These are phyloP conservation scores for Leccinum fuscescens DNA, from an alignment of 1,284 basidiomycete genomes.

Conservation along the genomic window DNA sequence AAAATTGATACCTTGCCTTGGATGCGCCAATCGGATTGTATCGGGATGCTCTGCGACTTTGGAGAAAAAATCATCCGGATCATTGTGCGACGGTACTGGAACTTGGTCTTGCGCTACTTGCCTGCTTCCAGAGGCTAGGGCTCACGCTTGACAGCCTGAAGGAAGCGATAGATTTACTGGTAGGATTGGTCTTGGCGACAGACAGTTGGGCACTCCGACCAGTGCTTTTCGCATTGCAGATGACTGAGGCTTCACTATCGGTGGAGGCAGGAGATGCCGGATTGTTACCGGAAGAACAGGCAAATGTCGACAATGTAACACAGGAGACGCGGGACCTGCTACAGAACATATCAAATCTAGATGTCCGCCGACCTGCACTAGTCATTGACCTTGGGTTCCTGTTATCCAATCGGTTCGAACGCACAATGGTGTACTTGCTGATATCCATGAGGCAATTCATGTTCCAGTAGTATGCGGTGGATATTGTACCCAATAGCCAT, in stretches of 20 bases:
- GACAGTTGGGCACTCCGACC: background rate
- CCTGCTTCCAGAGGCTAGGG: background rate
- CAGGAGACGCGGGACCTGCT: background rate
- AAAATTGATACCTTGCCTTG: background rate
- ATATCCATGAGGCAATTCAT: background rate
- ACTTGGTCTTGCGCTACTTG: background rate
- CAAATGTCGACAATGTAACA: background rate
- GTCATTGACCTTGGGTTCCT: background rate
- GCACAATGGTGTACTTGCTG: background rate
- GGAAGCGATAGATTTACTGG: background rate
- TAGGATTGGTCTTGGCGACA: background rate
- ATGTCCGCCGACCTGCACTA: background rate
- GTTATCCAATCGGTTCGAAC: background rate
- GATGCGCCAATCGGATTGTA: background rate
- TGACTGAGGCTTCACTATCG: background rate
- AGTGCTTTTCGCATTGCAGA: background rate
- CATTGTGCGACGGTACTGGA: background rate
- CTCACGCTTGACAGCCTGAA: background rate
- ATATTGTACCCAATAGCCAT: no score
- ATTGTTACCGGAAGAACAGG: background rate
- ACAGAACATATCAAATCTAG: background rate
- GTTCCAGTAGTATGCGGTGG: no score
- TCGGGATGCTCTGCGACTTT: background rate
- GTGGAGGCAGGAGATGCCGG: background rate
- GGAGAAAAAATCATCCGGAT: background rate